Conservation (phyloP, 129 eudicot genomes). For the Mikania micrantha region DNA sequence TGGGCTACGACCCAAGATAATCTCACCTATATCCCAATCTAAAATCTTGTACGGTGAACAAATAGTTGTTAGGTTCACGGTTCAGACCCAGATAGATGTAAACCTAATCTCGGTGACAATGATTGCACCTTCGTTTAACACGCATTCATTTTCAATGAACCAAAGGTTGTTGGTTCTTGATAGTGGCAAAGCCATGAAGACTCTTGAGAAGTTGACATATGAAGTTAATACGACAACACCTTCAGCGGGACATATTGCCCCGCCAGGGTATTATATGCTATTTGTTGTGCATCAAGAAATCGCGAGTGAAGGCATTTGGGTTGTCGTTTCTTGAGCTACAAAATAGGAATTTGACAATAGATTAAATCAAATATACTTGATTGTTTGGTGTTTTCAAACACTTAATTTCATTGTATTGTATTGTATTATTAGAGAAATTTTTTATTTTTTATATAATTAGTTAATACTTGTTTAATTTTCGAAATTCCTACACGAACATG, state of each 20-base stretch:
- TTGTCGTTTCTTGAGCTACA: too few relatives aligned
- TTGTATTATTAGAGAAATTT: too few relatives aligned
- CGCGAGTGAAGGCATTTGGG: slow-evolving; percentile 82
- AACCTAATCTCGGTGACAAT: slow-evolving; percentile 36
- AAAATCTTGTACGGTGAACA: slow-evolving; percentile 25
- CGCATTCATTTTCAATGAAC: slow-evolving; percentile 83
- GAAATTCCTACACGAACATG: too few relatives aligned
- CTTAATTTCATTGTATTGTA: too few relatives aligned
- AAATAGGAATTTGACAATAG: too few relatives aligned
- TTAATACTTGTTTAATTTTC: too few relatives aligned
- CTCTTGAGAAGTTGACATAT: slow-evolving; percentile 24
- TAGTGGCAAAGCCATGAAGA: slow-evolving; percentile 8
- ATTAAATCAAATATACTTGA: too few relatives aligned
- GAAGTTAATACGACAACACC: slow-evolving; percentile 37
- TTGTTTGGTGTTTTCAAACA: too few relatives aligned
- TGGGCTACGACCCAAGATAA: slow-evolving; percentile 42
- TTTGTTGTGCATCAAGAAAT: slow-evolving; percentile 58
- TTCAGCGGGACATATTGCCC: slow-evolving; percentile 38
- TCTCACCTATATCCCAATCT: slow-evolving; percentile 30
- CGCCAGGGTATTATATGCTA: slow-evolving; percentile 55
- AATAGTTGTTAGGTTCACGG: slow-evolving; percentile 30
- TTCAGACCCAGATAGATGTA: slow-evolving; percentile 16
- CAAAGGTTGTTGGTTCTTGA: slow-evolving; percentile 59
- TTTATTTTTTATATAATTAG: too few relatives aligned
- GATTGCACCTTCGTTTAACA: slow-evolving; percentile 64